Evolutionary conservation across 495 filamentous ascomycete genomes (phyloP).

Genomic region (Rostrohypoxylon terebratum): DNA sequence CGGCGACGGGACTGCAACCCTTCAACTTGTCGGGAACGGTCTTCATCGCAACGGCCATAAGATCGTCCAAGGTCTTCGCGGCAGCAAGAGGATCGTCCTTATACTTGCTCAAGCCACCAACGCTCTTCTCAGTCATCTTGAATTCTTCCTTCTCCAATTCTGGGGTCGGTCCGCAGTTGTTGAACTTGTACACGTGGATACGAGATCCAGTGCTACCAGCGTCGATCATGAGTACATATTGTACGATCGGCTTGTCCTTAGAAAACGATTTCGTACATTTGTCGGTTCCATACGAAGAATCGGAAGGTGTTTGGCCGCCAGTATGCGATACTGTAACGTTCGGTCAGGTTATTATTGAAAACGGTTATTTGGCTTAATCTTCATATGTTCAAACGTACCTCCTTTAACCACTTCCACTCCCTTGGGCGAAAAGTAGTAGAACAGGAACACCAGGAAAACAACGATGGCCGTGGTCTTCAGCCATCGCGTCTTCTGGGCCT

Average conservation of each 20-base stretch:
- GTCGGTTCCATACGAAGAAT: constrained; percentile 70
- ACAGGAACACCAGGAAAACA: constrained; percentile 75
- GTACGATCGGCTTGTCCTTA: constrained; percentile 88
- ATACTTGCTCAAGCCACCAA: constrained; percentile 87
- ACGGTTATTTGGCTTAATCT: not conserved
- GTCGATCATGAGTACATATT: constrained; percentile 99
- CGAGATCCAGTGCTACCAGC: constrained; percentile 97
- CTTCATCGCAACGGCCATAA: constrained; percentile 86
- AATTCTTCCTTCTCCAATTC: constrained; percentile 94
- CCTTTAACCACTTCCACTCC: constrained; percentile 60
- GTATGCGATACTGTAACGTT: constrained; percentile 38
- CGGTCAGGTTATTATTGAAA: constrained; percentile 18
- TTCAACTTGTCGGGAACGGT: constrained; percentile 88
- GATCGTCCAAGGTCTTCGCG: constrained; percentile 85
- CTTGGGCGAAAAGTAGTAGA: constrained; percentile 78
- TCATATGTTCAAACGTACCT: constrained; percentile 49
- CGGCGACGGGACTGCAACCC: constrained; percentile 87
- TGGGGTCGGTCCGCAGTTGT: constrained; percentile 96
- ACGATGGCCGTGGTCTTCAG: constrained; percentile 86
- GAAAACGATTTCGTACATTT: constrained; percentile 86
- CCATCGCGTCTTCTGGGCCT: constrained; percentile 79
- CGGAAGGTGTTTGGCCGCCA: constrained; percentile 65
- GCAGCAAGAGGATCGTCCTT: constrained; percentile 85
- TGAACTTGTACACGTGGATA: constrained; percentile 98
- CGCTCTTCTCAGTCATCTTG: constrained; percentile 86